Evolutionary conservation across 371 early-diverging fungal genomes (phyloP).

Genomic region (Batrachochytrium dendrobatidis): DNA sequence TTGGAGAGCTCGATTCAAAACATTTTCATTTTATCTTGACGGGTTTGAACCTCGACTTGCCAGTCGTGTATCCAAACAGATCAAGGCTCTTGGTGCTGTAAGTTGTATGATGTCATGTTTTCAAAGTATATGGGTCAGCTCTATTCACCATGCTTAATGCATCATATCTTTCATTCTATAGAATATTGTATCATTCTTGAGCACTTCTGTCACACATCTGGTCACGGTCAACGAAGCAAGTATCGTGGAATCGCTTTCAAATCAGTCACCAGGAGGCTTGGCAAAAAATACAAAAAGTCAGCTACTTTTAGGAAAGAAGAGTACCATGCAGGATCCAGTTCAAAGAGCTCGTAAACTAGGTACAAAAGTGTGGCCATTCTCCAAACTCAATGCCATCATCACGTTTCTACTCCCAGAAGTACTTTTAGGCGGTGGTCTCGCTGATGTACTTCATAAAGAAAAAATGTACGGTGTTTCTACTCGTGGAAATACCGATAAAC

Average conservation of each 20-base stretch:
- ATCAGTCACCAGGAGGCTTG: background rate
- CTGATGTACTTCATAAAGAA: constrained; percentile 18
- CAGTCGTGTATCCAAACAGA: background rate
- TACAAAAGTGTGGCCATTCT: constrained; percentile 10
- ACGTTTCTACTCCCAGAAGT: constrained; percentile 4
- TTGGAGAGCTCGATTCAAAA: background rate
- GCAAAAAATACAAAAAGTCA: background rate
- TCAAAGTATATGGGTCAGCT: background rate
- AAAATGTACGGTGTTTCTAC: constrained; percentile 18
- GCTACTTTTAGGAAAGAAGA: background rate
- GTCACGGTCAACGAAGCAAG: constrained; percentile 7
- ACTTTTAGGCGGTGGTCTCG: constrained; percentile 9
- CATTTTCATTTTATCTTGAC: constrained; percentile 4
- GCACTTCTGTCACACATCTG: constrained; percentile 13
- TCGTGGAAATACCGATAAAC: background rate
- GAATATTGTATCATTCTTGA: constrained; percentile 9
- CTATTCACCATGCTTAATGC: background rate
- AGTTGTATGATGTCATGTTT: background rate
- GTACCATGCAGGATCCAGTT: background rate
- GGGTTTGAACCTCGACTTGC: constrained; percentile 1
- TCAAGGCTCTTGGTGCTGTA: constrained; percentile 13
- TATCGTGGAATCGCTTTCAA: background rate
- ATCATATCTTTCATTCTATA: background rate
- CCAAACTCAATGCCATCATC: constrained; percentile 6
- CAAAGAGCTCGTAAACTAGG: constrained; percentile 3